Conservation (phyloP, 768 basidiomycete species). For the Glaciozyma martinii region DNA sequence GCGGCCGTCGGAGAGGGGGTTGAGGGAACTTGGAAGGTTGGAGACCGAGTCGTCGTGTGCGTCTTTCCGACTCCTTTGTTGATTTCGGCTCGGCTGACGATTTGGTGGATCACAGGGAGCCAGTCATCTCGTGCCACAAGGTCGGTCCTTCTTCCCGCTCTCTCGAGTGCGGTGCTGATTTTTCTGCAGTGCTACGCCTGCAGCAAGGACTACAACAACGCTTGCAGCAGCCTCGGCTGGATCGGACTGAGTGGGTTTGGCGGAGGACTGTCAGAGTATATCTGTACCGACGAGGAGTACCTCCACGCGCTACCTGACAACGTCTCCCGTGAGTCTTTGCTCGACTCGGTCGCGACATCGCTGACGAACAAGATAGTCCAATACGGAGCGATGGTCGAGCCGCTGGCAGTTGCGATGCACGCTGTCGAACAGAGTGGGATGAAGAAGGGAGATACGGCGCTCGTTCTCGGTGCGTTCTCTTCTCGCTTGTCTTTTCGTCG, state of each 20-base stretch:
- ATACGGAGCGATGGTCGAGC: constrained; percentile 47
- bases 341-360: not conserved
- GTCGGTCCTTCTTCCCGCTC: constrained; percentile 2
- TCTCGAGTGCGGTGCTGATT: not conserved
- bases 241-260: constrained; percentile 23
- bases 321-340: constrained; percentile 40
- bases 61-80: not conserved
- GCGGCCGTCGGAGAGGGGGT: constrained; percentile 39
- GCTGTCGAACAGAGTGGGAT: constrained; percentile 45
- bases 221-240: constrained; percentile 26
- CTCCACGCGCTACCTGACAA: constrained; percentile 43
- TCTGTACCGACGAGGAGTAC: constrained; percentile 40
- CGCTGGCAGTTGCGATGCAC: constrained; percentile 47
- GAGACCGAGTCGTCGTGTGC: constrained; percentile 39
- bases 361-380: constrained; percentile 40
- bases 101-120: constrained; percentile 39
- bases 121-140: constrained; percentile 41
- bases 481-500: constrained; percentile 37
- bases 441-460: constrained; percentile 41
- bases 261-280: constrained; percentile 47
- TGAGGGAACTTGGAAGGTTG: constrained; percentile 38
- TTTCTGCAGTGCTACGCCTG: not conserved
- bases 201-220: not conserved
- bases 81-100: not conserved
- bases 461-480: constrained; percentile 40